phyloP scores from a whole-genome alignment of 306 rosid genomes.

The Prunus dulcis region DNA sequence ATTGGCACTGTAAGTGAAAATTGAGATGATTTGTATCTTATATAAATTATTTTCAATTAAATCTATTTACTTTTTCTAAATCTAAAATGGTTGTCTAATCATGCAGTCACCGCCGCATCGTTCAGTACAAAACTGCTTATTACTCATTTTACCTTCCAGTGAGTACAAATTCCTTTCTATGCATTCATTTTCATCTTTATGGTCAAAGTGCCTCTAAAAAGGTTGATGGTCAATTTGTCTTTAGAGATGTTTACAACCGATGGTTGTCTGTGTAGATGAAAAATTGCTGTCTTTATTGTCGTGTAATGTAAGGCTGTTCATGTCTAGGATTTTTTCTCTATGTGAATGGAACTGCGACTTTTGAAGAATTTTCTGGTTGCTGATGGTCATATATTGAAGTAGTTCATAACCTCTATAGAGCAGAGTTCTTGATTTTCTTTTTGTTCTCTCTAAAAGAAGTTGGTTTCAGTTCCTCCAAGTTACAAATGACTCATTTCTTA shows the following conservation, averaged over 20 bases:
- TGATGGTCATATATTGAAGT: neutral
- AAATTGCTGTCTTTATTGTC: neutral
- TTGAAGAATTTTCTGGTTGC: neutral
- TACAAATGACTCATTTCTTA: neutral
- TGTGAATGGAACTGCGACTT: neutral
- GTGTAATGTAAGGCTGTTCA: neutral
- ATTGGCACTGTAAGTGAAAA: constrained; percentile 62
- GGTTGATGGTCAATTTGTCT: neutral
- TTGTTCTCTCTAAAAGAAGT: neutral
- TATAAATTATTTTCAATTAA: neutral
- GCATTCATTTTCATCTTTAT: neutral
- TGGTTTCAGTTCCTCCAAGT: neutral
- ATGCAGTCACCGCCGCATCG: constrained; percentile 89
- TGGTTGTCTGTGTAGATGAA: neutral
- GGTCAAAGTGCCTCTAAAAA: neutral
- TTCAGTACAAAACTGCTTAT: constrained; percentile 90
- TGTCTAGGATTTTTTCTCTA: neutral
- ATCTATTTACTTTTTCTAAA: constrained; percentile 2
- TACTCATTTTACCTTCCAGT: constrained; percentile 96
- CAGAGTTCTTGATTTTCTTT: neutral
- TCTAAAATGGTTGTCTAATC: constrained; percentile 11
- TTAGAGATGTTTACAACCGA: neutral
- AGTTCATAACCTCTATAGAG: neutral
- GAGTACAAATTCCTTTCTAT: constrained; percentile 27
- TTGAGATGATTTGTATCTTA: neutral